Percentiles rank a stretch among this genome's conserved stretches.
phyloP scores from a whole-genome alignment of 192 early-diverging fungal species.

The Coemansia sp. region DNA sequence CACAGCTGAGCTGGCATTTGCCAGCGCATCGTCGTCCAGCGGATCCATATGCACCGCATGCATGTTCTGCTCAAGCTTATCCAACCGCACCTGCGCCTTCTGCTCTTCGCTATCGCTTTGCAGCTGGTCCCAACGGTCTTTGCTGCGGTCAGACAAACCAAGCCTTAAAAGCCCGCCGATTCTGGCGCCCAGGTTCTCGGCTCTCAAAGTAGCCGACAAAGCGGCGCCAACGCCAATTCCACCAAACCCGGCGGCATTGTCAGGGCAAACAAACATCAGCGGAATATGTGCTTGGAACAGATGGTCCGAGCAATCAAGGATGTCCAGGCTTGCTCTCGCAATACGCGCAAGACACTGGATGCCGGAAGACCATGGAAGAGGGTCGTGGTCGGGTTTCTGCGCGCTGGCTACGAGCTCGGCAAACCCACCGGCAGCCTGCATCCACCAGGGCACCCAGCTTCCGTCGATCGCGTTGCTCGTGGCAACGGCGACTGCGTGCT shows the following conservation, averaged over 20 bases:
- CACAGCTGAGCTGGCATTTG: not conserved
- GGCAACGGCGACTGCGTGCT: not conserved
- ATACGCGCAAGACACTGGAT: not conserved
- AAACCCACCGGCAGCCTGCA: conserved; percentile 13
- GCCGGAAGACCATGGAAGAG: not conserved
- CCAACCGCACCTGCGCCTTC: no score
- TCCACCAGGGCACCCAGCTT: conserved; percentile 37
- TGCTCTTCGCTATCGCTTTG: not conserved
- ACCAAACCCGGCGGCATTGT: not conserved
- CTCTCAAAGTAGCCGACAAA: not conserved
- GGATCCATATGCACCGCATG: not conserved
- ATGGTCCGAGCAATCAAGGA: not conserved
- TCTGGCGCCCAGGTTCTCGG: conserved; percentile 32
- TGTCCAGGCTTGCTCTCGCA: not conserved
- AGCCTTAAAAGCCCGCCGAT: conserved; percentile 41
- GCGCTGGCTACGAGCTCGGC: conserved; percentile 14
- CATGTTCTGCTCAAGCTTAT: not conserved
- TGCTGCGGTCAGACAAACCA: not conserved
- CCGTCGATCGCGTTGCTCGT: conserved; percentile 13
- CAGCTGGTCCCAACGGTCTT: not conserved
- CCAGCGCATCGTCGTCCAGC: not conserved
- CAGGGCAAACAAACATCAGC: not conserved
- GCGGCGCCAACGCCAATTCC: no score
- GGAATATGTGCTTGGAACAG: conserved; percentile 3
- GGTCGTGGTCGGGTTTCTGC: no score